Base-by-base conservation (phyloP, 176 grass and related monocot species). In the Sorghum bicolor region DNA sequence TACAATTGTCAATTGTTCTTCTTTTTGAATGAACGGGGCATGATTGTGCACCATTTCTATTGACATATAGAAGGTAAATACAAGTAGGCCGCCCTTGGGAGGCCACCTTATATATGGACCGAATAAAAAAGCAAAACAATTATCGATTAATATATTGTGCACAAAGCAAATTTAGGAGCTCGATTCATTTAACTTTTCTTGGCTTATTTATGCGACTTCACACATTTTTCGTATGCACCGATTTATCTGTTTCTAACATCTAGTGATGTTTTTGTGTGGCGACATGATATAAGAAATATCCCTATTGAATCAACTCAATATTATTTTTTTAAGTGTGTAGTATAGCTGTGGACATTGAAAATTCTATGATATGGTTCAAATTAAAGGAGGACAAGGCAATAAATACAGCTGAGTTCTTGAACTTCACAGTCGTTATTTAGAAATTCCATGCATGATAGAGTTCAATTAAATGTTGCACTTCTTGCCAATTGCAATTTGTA, bases 401-500 rank as follows among this genome's bases (percentile, higher is more conserved):
- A 47, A 88, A 74, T 75, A 33, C 41, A 38, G 71, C 32, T 26
- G 24, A 43, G 48, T 63, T 71, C 29, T 64, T 40, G 64, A 62
- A 76, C 72, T 80, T 87, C 69, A 45, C 16, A 34, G 25, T 52
- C 58, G 25, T 69, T 87, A 43, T 68, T 81, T 32, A 70, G 44
- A 57, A 66, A 64, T 50, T 64, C 6, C 69, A 64, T 48, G 30
- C 69, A 64, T 48, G 30, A 29, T 34, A 80, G 14, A 72, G 32
- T 84, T 69, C 20, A 73, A 85, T 74, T 53, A 78, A 31, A 48
- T 72, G 43, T 38, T 41, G 32, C 60, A 41, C 48, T 72, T 89
- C 48, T 80, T 92, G 61, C 40, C 26, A 34, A 37, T 80, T 87
- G 45, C 40, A 89, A 43, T 80, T 86, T 41, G 32, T 47, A 44